Percentiles rank a stretch among this genome's conserved stretches.
Conservation (phyloP, 352 stramenopile species). For the Globisporangium solare region DNA sequence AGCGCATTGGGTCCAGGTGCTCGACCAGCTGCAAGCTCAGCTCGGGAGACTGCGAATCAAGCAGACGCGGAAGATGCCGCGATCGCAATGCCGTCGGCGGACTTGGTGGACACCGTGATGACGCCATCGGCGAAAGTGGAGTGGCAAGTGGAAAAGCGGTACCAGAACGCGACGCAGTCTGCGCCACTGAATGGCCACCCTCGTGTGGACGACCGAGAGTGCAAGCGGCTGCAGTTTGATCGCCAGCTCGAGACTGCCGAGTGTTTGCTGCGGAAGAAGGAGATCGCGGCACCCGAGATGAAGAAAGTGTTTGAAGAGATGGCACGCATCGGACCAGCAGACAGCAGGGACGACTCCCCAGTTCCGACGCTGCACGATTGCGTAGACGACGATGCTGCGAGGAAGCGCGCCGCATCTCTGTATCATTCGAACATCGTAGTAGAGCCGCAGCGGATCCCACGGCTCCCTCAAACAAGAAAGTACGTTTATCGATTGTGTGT, state of each 20-base stretch:
- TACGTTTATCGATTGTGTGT: constrained; percentile 16
- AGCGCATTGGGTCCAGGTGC: not conserved
- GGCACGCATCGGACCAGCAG: not conserved
- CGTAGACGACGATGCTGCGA: constrained; percentile 6
- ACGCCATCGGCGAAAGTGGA: constrained; percentile 34
- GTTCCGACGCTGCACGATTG: not conserved
- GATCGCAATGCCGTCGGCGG: constrained; percentile 21
- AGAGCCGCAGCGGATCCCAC: constrained; percentile 38
- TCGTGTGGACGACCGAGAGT: constrained; percentile 22
- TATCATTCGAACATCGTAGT: constrained; percentile 27
- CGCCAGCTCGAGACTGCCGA: constrained; percentile 58
- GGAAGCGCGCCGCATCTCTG: constrained; percentile 19
- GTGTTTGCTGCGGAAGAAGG: constrained; percentile 37
- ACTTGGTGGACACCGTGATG: constrained; percentile 33
- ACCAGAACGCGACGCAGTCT: constrained; percentile 24
- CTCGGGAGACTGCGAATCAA: not conserved
- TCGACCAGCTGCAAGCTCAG: not conserved
- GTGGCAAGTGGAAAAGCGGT: constrained; percentile 46
- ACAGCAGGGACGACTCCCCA: not conserved
- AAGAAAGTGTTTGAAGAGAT: constrained; percentile 7
- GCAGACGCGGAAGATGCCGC: not conserved
- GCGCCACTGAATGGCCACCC: constrained; percentile 20
- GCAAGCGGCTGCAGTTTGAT: constrained; percentile 38
- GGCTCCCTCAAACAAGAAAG: constrained; percentile 57
- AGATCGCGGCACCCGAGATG: constrained; percentile 21